Percentiles rank a stretch among this genome's conserved stretches.
These are phyloP conservation scores for Cydonia oblonga DNA, from an alignment of 331 rosid genomes.

Conservation along the genomic window DNA sequence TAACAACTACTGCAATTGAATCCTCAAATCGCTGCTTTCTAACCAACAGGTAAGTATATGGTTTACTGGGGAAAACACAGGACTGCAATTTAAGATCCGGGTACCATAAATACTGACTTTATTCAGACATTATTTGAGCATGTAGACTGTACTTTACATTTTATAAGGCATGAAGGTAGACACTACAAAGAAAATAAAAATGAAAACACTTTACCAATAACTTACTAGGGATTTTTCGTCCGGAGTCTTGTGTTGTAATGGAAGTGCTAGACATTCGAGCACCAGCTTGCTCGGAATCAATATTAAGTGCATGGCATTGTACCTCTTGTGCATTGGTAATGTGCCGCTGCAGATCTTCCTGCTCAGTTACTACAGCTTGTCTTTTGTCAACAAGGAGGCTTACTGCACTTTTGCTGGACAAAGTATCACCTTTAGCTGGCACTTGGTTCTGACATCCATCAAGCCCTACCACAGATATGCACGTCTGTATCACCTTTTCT, in stretches of 20 bases:
- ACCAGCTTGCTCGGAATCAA: slow-evolving; percentile 21
- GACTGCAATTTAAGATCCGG: slow-evolving; percentile 1
- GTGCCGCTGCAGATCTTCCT: slow-evolving; percentile 11
- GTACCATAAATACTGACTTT: background rate
- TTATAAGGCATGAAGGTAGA: slow-evolving; percentile 5
- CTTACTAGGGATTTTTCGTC: slow-evolving; percentile 27
- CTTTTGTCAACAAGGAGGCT: slow-evolving; percentile 14
- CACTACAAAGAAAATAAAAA: background rate
- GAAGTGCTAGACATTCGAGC: slow-evolving; percentile 10
- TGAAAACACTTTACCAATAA: slow-evolving; percentile 6
- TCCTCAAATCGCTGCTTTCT: background rate
- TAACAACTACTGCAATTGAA: background rate
- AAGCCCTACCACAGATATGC: slow-evolving; percentile 6
- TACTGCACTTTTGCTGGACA: slow-evolving; percentile 7
- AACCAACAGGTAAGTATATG: background rate
- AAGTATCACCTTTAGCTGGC: background rate
- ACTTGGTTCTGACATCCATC: background rate
- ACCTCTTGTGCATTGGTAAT: slow-evolving; percentile 3
- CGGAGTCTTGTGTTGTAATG: slow-evolving; percentile 19
- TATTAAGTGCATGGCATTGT: slow-evolving; percentile 18
- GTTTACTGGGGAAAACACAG: background rate
- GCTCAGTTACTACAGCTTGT: slow-evolving; percentile 13
- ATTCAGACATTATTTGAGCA: slow-evolving; percentile 5
- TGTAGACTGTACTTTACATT: slow-evolving; percentile 1
- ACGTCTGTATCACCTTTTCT: slow-evolving; percentile 17